Base-by-base conservation (phyloP, 106 monocot species). In the Platanthera zijinensis region DNA sequence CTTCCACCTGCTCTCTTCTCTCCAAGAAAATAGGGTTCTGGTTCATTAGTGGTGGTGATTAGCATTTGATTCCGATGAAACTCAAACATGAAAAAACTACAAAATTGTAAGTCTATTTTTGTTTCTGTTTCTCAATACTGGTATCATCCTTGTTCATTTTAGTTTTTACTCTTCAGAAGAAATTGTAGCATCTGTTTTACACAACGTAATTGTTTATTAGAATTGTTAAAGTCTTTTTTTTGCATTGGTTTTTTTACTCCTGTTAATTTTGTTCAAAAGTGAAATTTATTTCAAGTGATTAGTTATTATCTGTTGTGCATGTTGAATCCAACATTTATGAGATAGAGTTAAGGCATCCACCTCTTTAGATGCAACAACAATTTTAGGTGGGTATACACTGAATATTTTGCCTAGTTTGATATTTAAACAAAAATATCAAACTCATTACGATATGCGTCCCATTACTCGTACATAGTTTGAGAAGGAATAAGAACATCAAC, bases 1-100 rank as follows among this genome's bases (percentile, higher is more conserved):
- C 84, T 72, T 92, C 52, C 84, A 85, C 49, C 74, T 88, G 32
- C 88, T 92, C 69, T 74, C 88, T 49, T 78, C 80, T 3, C 82
- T 83, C 25, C 78, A 53, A 63, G 74, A 83, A 17, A 78, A 63
- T 76, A 76, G 81, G 32, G 57, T 81, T 70, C 71, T 81, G 28
- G 81, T 81, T 69, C 80, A 80, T 80, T 75, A 80, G 45, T 80
- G 80, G 80, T 80, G 80, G 80, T 80, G 75, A 80, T 74, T n/a
- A 32, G 74, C 67, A 52, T 59, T 52, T 13, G 6, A 49, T 64
- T 78, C 46, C 14, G 0, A 7, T 13, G 69, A 69, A 69, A 69
- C 6, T 45, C 17, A 17, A n/a, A n/a, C n/a, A n/a, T n/a, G n/a
- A n/a, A n/a, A n/a, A n/a, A n/a, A n/a, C n/a, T n/a, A n/a, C n/a